Evolutionary conservation across 148 eudicot genomes (phyloP), one percentile per base, ranked within the genome.

Genomic region (Pouteria glomerata): DNA sequence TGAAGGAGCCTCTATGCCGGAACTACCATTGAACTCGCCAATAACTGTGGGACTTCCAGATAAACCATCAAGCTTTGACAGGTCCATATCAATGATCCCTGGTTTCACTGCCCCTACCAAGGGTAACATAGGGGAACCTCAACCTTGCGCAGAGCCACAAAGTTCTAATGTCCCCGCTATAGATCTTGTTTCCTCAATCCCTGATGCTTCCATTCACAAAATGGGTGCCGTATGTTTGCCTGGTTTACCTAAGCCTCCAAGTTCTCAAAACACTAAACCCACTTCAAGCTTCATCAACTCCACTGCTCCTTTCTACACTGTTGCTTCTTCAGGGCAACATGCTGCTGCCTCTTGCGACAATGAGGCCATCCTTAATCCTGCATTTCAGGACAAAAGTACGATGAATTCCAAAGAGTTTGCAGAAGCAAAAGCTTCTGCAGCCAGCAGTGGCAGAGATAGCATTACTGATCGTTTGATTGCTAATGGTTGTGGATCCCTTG

Each of bases 1-100:
- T 77, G 99, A 95, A 85, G 96, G 99, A 76, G 99, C 99, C 58
- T 78, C 96, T 35, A 75, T 95, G 74, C 94, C 99, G 12, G 96
- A 87, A 72, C 82, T 83, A 72, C 88, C 90, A 15, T 83, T 84
- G 73, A 84, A 81, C 57, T 81, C 92, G 57, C 91, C 89, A 48
- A 79, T 95, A 60, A 84, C 87, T 48, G 96, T 89, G 45, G 86
- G 92, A 71, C 96, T 92, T 81, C 93, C 97, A 31, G 88, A 83
- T 73, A 85, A 86, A 77, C 67, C 93, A 62, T 84, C 84, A 48
- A 74, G 80, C 48, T 81, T 88, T 60, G 89, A 80, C 42, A 83
- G 90, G 70, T 89, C 97, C 59, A 91, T 95, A 76, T 89, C 99
- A 63, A 81, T 78, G 42, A 82, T 95, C 30, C 89, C 96, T 35